These are phyloP conservation scores for Tilletia horrida DNA, from an alignment of 1,284 basidiomycete species.

Conservation along the genomic window DNA sequence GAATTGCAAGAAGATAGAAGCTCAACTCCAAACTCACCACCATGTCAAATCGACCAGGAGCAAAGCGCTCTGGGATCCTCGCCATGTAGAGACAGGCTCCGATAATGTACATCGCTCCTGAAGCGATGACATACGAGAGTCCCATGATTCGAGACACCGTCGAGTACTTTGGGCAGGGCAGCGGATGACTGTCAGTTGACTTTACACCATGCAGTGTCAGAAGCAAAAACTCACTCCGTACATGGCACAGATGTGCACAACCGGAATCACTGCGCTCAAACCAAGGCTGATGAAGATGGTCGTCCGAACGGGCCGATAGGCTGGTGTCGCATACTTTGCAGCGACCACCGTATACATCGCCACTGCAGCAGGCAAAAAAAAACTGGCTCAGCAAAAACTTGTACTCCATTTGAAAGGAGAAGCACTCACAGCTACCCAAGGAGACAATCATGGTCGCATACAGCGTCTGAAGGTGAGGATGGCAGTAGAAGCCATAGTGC, in stretches of 20 bases:
- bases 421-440: conserved; percentile 63
- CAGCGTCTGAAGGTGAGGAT: conserved; percentile 34
- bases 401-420: conserved; percentile 40
- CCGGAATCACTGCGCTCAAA: conserved; percentile 68
- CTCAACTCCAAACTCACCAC: conserved; percentile 56
- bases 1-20: not conserved
- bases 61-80: conserved; percentile 73
- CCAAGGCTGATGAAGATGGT: conserved; percentile 76
- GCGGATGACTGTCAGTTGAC: too few species aligned
- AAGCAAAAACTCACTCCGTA: conserved; percentile 44
- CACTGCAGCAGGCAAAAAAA: not conserved
- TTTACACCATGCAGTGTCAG: too few species aligned
- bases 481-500: conserved; percentile 52
- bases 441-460: conserved; percentile 59
- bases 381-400: conserved; percentile 23
- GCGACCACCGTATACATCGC: conserved; percentile 74
- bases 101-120: conserved; percentile 43
- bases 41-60: conserved; percentile 75
- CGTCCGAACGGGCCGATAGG: conserved; percentile 74
- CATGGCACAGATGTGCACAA: conserved; percentile 63
- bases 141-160: conserved; percentile 47
- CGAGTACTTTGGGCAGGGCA: conserved; percentile 57
- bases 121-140: conserved; percentile 33
- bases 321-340: conserved; percentile 72
- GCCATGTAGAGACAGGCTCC: conserved; percentile 60